Evolutionary conservation across 208 protist genomes (phyloP).

Genomic region (Leishmania aethiopica): DNA sequence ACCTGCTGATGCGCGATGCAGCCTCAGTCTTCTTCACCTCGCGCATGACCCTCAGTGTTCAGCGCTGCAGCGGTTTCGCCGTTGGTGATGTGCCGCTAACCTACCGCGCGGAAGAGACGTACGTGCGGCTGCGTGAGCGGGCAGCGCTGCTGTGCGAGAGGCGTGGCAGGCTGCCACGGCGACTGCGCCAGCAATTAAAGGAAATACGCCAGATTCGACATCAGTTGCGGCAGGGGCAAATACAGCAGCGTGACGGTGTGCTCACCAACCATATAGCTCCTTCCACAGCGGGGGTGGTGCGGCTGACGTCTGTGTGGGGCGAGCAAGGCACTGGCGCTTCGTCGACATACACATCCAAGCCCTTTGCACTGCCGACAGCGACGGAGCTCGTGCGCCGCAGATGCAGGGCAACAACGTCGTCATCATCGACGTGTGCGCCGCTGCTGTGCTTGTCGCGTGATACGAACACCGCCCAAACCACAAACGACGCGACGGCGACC

Average conservation of each 20-base stretch:
- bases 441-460: background rate
- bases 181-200: slow-evolving; percentile 24
- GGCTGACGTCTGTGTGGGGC: background rate
- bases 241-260: background rate
- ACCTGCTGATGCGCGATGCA: slow-evolving; percentile 4
- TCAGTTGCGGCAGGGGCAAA: slow-evolving; percentile 6
- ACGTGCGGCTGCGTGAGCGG: slow-evolving; percentile 16
- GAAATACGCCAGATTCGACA: slow-evolving; percentile 22
- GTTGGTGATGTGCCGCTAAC: slow-evolving; percentile 14
- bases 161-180: slow-evolving; percentile 12
- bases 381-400: background rate
- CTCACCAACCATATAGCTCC: background rate
- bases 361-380: slow-evolving; percentile 8
- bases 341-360: background rate
- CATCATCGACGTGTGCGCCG: background rate
- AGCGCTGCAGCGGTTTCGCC: slow-evolving; percentile 20
- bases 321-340: background rate
- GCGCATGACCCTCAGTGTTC: slow-evolving; percentile 1
- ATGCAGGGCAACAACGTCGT: background rate
- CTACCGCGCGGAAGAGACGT: slow-evolving; percentile 17
- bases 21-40: slow-evolving; percentile 11
- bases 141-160: slow-evolving; percentile 9
- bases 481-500: background rate
- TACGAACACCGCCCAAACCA: background rate
- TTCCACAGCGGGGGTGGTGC: slow-evolving; percentile 3